Evolutionary conservation across 2,329 filamentous ascomycete species (phyloP), one percentile per base, ranked within the genome.

Genomic region (Penicillium sp.): DNA sequence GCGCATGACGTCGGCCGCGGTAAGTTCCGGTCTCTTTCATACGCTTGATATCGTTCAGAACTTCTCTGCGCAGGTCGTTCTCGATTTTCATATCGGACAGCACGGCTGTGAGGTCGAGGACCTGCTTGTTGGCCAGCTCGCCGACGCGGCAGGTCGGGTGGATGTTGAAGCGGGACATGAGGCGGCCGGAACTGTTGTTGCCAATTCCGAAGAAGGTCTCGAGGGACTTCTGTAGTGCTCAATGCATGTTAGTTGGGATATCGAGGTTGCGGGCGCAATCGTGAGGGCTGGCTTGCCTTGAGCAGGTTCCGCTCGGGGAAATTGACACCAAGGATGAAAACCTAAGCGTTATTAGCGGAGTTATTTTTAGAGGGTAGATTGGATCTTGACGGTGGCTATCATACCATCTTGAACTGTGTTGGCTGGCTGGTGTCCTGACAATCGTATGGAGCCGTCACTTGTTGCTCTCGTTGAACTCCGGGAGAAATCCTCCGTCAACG

Each of bases 51-150:
- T 97, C 94, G 50, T 96, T 91, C 69, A 88, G 83, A 38, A 97
- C 78, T 58, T 90, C 80, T 71, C 89, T 85, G 69, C 86, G 82
- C 63, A 95, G 82, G 69, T 97, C 93, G 75, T 89, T 96, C 76
- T 97, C 94, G 69, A 97, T 91, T 59, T 89, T 96, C 91, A 99
- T 93, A 54, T 87, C 88, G 17, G 91, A 90, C 41, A 99, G 81
- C 70, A 96, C 91, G 50, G 89, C 89, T 23, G 89, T 94, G 60
- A 99, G 81, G 53, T 89, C 88, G 52, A 91, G 88, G 66, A 96
- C 80, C 60, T 91, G 93, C 73, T 89, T 87, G 59, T 88, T 86
- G 45, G 86, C 82, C 21, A 99, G 79, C 8, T 86, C 82, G 73
- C 89, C 90, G 66, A 97, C 82, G 71, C 87, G 89, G 64, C 90